Conservation (phyloP, 2,329 filamentous ascomycete species). For the Claviceps purpurea region DNA sequence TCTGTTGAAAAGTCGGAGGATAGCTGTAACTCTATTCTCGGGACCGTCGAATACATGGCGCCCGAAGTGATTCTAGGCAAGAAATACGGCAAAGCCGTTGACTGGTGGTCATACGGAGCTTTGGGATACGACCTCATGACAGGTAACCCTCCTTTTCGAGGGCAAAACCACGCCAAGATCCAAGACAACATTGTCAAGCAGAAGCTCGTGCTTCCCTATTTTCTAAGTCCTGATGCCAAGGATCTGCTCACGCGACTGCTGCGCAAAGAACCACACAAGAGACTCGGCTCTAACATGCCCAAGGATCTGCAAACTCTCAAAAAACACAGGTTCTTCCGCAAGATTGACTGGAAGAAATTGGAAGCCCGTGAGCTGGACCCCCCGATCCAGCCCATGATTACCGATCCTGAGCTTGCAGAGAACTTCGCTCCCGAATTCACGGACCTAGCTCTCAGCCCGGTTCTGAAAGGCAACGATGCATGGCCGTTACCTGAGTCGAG, state of each 20-base stretch:
- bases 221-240: constrained; percentile 80
- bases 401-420: constrained; percentile 88
- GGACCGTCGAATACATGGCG: constrained; percentile 98
- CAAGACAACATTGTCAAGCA: constrained; percentile 92
- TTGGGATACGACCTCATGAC: constrained; percentile 88
- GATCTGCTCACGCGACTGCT: constrained; percentile 82
- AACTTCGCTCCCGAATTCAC: constrained; percentile 96
- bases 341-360: constrained; percentile 87
- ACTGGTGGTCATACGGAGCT: constrained; percentile 97
- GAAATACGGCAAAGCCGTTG: constrained; percentile 85
- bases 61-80: constrained; percentile 83
- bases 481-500: constrained; percentile 23
- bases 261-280: constrained; percentile 83
- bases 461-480: constrained; percentile 33
- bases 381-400: constrained; percentile 86
- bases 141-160: constrained; percentile 80
- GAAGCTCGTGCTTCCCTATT: constrained; percentile 82
- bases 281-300: constrained; percentile 76
- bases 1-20: constrained; percentile 49
- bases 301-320: constrained; percentile 80
- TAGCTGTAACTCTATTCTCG: constrained; percentile 76
- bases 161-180: constrained; percentile 85
- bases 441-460: constrained; percentile 65
- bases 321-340: constrained; percentile 90
- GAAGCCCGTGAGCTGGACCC: constrained; percentile 71